These are phyloP conservation scores for Beta vulgaris DNA, from an alignment of 148 eudicot species.

Conservation along the genomic window DNA sequence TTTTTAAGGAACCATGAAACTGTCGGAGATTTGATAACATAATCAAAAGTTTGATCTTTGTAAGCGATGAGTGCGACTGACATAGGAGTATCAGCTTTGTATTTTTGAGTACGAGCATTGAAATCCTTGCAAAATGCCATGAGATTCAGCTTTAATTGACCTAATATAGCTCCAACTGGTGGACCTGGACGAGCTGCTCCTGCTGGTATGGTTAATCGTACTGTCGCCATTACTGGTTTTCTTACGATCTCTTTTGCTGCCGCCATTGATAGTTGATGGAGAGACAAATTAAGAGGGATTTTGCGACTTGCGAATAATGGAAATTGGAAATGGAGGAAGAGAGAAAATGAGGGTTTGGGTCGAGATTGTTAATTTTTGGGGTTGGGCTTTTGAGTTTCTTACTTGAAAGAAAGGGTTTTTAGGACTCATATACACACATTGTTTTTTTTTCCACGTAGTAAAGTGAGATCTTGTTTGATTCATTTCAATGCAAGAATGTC, in stretches of 20 bases:
- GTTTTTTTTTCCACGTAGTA: too few species aligned
- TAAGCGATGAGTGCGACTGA: conserved; percentile 71
- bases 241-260: conserved; percentile 69
- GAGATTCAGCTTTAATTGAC: conserved; percentile 73
- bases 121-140: conserved; percentile 97
- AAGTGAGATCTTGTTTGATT: too few species aligned
- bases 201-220: conserved; percentile 85
- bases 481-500: too few species aligned
- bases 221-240: conserved; percentile 75
- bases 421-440: too few species aligned
- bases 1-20: conserved; percentile 82
- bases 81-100: conserved; percentile 86
- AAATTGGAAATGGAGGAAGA: background rate
- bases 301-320: background rate
- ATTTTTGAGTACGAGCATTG: conserved; percentile 84
- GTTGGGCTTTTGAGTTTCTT: too few species aligned
- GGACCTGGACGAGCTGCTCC: conserved; percentile 80
- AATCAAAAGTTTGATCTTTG: conserved; percentile 82
- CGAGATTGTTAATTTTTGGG: too few species aligned
- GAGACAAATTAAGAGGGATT: background rate
- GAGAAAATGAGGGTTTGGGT: background rate
- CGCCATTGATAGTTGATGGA: conserved; percentile 27
- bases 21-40: conserved; percentile 64
- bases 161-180: conserved; percentile 80
- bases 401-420: too few species aligned